Evolutionary conservation across 2,329 filamentous ascomycete genomes (phyloP).

Genomic region (Colletotrichum euphorbiae): DNA sequence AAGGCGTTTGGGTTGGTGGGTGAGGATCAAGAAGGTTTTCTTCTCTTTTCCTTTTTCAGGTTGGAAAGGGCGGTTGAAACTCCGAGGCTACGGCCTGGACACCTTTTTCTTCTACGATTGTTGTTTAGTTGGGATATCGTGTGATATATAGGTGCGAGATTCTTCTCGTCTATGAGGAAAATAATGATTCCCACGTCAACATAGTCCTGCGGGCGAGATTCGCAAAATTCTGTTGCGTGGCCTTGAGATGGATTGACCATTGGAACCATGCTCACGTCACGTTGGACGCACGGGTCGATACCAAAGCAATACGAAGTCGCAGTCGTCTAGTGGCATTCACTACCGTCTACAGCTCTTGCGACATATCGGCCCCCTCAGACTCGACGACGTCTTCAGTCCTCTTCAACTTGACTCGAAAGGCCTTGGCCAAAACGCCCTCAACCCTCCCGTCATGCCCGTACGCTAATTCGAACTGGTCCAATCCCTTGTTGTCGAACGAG

Average conservation of each 20-base stretch:
- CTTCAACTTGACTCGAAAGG: slow-evolving; percentile 23
- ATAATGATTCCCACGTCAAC: slow-evolving; percentile 17
- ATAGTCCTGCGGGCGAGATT: too few species aligned
- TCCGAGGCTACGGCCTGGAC: slow-evolving; percentile 25
- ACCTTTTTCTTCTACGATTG: slow-evolving; percentile 5
- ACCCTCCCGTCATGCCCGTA: slow-evolving; percentile 26
- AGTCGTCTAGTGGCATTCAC: too few species aligned
- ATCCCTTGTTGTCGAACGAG: slow-evolving; percentile 46
- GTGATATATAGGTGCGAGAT: slow-evolving; percentile 7
- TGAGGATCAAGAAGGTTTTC: slow-evolving; percentile 10
- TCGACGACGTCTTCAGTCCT: not conserved
- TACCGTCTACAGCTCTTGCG: not conserved
- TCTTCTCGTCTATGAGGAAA: slow-evolving; percentile 9
- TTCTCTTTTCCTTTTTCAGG: not conserved
- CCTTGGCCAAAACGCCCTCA: slow-evolving; percentile 25
- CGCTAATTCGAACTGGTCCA: slow-evolving; percentile 47
- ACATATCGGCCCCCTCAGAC: not conserved
- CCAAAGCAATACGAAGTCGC: too few species aligned
- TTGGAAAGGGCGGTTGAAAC: slow-evolving; percentile 23
- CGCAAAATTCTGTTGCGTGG: too few species aligned
- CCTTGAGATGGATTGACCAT: too few species aligned
- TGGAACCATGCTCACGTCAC: too few species aligned
- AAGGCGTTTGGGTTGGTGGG: slow-evolving; percentile 30
- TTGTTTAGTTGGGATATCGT: slow-evolving; percentile 3
- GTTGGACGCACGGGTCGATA: too few species aligned